phyloP scores from a whole-genome alignment of 2,329 filamentous ascomycete species.

The Elsinoe ampelina region DNA sequence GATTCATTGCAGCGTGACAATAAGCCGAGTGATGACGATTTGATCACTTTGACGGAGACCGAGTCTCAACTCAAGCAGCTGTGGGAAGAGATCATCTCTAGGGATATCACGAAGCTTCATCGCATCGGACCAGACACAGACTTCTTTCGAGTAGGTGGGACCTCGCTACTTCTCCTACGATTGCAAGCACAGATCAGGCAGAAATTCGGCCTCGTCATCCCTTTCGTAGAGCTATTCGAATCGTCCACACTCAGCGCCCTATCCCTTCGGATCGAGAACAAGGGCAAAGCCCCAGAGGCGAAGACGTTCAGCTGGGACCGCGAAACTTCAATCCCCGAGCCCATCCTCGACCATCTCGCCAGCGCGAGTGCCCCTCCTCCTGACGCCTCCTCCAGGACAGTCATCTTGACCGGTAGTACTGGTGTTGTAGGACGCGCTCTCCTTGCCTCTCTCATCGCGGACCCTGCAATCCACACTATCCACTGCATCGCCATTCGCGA shows the following conservation, averaged over 20 bases:
- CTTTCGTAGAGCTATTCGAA: conserved; percentile 32
- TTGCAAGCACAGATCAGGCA: conserved; percentile 31
- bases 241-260: conserved; percentile 33
- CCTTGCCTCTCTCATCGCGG: conserved; percentile 29
- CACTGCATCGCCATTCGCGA: conserved; percentile 37
- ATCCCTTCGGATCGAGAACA: conserved; percentile 26
- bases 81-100: background rate
- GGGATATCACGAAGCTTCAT: background rate
- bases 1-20: background rate
- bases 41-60: conserved; percentile 6
- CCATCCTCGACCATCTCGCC: background rate
- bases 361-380: background rate
- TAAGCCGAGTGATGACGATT: background rate
- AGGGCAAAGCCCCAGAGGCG: conserved; percentile 7
- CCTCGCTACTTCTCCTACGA: conserved; percentile 33
- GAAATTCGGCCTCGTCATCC: conserved; percentile 25
- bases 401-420: conserved; percentile 34
- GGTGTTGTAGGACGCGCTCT: conserved; percentile 35
- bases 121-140: conserved; percentile 22
- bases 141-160: conserved; percentile 38
- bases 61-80: background rate
- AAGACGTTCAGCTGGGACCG: conserved; percentile 32
- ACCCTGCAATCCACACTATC: conserved; percentile 28
- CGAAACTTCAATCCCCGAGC: conserved; percentile 25
- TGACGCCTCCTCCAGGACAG: background rate